Base-by-base conservation (phyloP, 805 yeast genomes). In the Geotrichum ghanense region DNA sequence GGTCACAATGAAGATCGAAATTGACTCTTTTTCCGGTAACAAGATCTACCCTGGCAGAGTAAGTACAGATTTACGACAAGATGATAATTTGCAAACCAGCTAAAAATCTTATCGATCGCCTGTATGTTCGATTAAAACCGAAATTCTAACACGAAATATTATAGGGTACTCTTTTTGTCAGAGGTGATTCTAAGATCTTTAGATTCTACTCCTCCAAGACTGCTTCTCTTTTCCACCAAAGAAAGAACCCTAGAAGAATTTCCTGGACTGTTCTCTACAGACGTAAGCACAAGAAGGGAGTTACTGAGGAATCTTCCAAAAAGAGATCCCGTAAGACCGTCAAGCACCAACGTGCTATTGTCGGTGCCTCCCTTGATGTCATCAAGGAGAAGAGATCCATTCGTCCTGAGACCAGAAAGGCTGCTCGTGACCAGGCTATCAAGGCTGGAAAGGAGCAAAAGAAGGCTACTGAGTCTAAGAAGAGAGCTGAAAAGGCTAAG, bases 191-290 rank as follows among this genome's bases (percentile, higher is more conserved):
- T 70, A 92, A 92, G 82, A 75, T 89, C 68, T 92, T 92, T 95
- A 89, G 99, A 82, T 92, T 92, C 94, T 94, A 84, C 74, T 81
- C 85, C 73, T 84, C 97, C 64, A 92, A 92, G 78, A 80, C 95
- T 69, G 90, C 95, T 66, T 88, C 97, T 70, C 83, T 92, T 68
- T 92, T 92, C 92, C 81, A 82, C 70, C 99, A 92, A 81, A 88
- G 97, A 83, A 92, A 92, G 95, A 92, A 92, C 89, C 99, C 99
- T 78, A 89, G 99, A 83, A 85, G 96, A 82, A 81, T 92, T 71
- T 81, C 97, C 58, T 92, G 99, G 99, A 92, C 99, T 61, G 97
- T 90, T 68, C 81, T 92, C 67, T 92, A 78, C 90, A 90, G 99
- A 83, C 86, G 95, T 78, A 96, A 90, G 78, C 97, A 92, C 95